These are phyloP conservation scores for Ilyonectria robusta DNA, from an alignment of 2,329 filamentous ascomycete species.

Conservation along the genomic window DNA sequence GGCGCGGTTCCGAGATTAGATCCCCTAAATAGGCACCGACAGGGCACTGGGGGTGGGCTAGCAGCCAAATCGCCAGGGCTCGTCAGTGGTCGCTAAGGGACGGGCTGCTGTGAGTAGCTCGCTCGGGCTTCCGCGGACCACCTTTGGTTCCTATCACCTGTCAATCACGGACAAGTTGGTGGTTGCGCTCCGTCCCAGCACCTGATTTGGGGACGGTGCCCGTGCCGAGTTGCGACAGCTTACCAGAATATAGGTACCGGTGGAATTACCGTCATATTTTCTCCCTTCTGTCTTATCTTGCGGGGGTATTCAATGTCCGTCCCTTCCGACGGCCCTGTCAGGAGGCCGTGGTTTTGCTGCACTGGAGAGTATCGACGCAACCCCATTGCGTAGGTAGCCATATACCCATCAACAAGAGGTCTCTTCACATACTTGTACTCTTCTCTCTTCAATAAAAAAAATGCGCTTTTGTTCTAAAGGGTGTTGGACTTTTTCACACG, in stretches of 20 bases:
- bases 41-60: background rate
- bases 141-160: background rate
- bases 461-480: constrained; percentile 43
- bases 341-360: no score
- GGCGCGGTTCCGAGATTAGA: constrained; percentile 41
- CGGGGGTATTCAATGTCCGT: no score
- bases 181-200: background rate
- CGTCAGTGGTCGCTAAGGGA: background rate
- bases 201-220: background rate
- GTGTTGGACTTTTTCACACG: constrained; percentile 44
- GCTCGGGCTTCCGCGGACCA: background rate
- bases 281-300: no score
- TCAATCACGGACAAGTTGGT: background rate
- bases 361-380: background rate
- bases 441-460: constrained; percentile 23
- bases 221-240: background rate
- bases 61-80: no score
- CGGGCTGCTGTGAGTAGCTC: background rate
- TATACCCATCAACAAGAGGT: background rate
- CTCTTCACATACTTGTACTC: background rate
- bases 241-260: no score
- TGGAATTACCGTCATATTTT: no score
- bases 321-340: no score
- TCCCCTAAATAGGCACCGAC: constrained; percentile 17
- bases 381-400: background rate